Evolutionary conservation across 2,329 filamentous ascomycete species (phyloP).

Genomic region (Curvularia hawaiiensis): DNA sequence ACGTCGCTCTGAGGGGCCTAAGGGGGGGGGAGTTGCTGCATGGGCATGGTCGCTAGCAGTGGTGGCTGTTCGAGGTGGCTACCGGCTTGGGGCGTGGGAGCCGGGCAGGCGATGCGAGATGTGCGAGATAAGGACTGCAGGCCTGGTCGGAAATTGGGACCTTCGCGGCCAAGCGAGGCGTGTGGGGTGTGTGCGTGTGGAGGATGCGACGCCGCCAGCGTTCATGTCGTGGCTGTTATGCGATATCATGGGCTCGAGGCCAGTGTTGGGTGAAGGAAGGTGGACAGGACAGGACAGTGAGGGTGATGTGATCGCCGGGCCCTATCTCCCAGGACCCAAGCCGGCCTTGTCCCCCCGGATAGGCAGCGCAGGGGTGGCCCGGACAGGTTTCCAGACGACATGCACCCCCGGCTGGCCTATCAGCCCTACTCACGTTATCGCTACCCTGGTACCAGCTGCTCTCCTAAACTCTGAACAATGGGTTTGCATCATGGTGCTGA

Average conservation of each 20-base stretch:
- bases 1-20: neutral
- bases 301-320: slow-evolving; percentile 11
- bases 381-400: slow-evolving; percentile 8
- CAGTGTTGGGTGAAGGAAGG: neutral
- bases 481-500: slow-evolving; percentile 20
- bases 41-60: neutral
- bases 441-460: slow-evolving; percentile 11
- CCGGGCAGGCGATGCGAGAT: neutral
- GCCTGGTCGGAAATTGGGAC: neutral
- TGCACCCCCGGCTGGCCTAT: slow-evolving; percentile 19
- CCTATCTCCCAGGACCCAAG: slow-evolving; percentile 5
- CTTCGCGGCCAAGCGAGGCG: neutral
- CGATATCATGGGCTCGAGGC: neutral
- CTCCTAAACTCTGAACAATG: slow-evolving; percentile 14
- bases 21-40: slow-evolving; percentile 7
- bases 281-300: slow-evolving; percentile 5
- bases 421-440: slow-evolving; percentile 25
- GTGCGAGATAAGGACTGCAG: neutral
- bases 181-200: neutral
- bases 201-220: neutral
- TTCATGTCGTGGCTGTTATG: neutral
- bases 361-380: slow-evolving; percentile 9
- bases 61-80: neutral
- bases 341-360: slow-evolving; percentile 8
- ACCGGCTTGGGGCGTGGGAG: slow-evolving; percentile 4